Conservation (phyloP, 495 filamentous ascomycete genomes). For the Lentithecium fluviatile region DNA sequence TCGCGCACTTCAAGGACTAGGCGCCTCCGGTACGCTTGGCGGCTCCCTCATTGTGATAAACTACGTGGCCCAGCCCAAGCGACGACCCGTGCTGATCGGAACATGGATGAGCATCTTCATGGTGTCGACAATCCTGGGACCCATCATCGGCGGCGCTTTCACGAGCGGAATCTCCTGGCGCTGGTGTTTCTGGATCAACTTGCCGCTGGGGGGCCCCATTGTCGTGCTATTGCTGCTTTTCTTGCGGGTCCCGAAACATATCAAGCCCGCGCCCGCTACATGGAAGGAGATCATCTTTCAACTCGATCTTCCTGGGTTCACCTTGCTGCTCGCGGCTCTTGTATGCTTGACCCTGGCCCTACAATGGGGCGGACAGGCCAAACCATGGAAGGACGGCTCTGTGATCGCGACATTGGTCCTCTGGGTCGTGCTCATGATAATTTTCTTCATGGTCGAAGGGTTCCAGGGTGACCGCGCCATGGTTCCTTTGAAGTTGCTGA, state of each 20-base stretch:
- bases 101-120: too few species aligned
- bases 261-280: conserved; percentile 22
- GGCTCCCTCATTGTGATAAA: conserved; percentile 10
- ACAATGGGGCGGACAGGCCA: conserved; percentile 40
- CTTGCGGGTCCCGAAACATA: conserved; percentile 31
- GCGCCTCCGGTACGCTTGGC: conserved; percentile 6
- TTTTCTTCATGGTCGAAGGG: too few species aligned
- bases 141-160: conserved; percentile 21
- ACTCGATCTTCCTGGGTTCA: conserved; percentile 41
- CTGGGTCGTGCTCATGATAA: too few species aligned
- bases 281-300: conserved; percentile 41
- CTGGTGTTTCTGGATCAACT: conserved; percentile 34
- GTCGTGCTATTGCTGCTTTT: conserved; percentile 35
- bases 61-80: conserved; percentile 5
- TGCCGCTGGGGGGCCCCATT: conserved; percentile 37
- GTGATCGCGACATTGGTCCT: too few species aligned
- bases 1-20: conserved; percentile 21
- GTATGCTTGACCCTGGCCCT: conserved; percentile 35
- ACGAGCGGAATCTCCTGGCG: conserved; percentile 16
- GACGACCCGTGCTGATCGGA: conserved; percentile 18
- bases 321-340: conserved; percentile 24
- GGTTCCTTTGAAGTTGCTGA: not conserved
- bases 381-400: too few species aligned
- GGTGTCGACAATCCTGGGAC: too few species aligned
- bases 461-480: conserved; percentile 2